Percentiles rank a stretch among this genome's conserved stretches.
Evolutionary conservation across 805 yeast genomes (phyloP).

Genomic region (Saturnispora ahearnii): DNA sequence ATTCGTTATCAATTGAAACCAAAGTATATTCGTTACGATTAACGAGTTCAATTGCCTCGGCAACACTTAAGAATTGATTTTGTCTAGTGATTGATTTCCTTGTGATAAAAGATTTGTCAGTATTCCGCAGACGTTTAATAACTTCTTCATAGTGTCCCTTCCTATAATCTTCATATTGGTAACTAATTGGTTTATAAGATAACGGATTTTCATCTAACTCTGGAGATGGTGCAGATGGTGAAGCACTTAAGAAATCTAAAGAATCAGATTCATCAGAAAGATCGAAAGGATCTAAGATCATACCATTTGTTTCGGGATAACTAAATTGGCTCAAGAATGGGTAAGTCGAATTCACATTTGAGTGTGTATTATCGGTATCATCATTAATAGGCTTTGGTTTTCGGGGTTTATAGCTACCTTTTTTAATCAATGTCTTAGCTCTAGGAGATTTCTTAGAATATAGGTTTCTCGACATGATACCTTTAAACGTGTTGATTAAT

Average conservation of each 20-base stretch:
- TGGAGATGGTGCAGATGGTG: neutral
- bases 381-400: neutral
- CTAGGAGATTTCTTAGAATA: neutral
- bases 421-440: neutral
- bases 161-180: neutral
- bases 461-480: neutral
- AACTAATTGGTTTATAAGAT: neutral
- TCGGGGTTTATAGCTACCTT: neutral
- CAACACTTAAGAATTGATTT: constrained; percentile 13
- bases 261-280: neutral
- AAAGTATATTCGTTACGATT: constrained; percentile 16
- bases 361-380: neutral
- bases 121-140: neutral
- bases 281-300: neutral
- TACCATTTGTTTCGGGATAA: constrained; percentile 11
- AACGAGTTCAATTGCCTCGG: constrained; percentile 20
- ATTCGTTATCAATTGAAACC: constrained; percentile 25
- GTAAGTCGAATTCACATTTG: neutral
- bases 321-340: constrained; percentile 7
- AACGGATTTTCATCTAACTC: neutral
- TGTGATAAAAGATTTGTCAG: neutral
- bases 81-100: neutral
- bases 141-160: neutral
- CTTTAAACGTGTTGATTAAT: neutral
- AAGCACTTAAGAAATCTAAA: neutral